phyloP scores from a whole-genome alignment of 2,329 filamentous ascomycete species.

The Ceratocystis diversiconidia region DNA sequence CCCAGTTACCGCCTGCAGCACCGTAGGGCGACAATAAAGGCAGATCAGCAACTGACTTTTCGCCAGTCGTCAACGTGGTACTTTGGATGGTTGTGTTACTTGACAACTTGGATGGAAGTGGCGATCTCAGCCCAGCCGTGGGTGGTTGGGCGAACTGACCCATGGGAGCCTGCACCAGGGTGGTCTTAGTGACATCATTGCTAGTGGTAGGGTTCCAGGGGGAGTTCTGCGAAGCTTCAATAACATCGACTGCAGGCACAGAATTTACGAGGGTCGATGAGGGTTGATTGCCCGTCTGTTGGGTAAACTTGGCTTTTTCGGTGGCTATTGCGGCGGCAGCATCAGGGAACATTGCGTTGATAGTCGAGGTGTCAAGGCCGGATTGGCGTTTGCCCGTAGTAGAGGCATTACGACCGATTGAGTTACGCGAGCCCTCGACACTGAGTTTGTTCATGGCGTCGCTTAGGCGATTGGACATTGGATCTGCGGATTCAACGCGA shows the following conservation, averaged over 20 bases:
- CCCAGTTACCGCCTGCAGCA: conserved; percentile 80
- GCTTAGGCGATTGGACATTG: conserved; percentile 89
- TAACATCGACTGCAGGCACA: conserved; percentile 38
- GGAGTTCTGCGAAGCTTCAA: conserved; percentile 52
- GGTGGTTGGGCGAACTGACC: conserved; percentile 85
- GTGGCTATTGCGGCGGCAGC: conserved; percentile 96
- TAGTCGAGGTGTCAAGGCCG: conserved; percentile 79
- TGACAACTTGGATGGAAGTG: conserved; percentile 50
- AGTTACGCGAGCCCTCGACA: conserved; percentile 75
- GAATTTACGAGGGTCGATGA: conserved; percentile 87
- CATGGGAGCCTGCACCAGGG: conserved; percentile 70
- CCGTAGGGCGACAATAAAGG: conserved; percentile 71
- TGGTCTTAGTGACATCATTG: conserved; percentile 49
- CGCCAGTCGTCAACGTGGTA: conserved; percentile 41
- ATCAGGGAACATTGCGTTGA: conserved; percentile 98
- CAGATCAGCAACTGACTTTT: conserved; percentile 55
- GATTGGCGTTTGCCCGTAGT: conserved; percentile 77
- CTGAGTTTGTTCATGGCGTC: conserved; percentile 95
- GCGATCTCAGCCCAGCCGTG: conserved; percentile 62
- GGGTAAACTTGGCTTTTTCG: conserved; percentile 93
- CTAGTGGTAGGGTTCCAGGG: conserved; percentile 54
- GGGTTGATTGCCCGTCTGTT: conserved; percentile 80
- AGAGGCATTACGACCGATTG: conserved; percentile 64
- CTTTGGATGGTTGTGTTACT: conserved; percentile 62
- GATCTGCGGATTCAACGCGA: conserved; percentile 43